These are phyloP conservation scores for Aaosphaeria pasadenensis DNA, from an alignment of 2,329 filamentous ascomycete species.

Conservation along the genomic window DNA sequence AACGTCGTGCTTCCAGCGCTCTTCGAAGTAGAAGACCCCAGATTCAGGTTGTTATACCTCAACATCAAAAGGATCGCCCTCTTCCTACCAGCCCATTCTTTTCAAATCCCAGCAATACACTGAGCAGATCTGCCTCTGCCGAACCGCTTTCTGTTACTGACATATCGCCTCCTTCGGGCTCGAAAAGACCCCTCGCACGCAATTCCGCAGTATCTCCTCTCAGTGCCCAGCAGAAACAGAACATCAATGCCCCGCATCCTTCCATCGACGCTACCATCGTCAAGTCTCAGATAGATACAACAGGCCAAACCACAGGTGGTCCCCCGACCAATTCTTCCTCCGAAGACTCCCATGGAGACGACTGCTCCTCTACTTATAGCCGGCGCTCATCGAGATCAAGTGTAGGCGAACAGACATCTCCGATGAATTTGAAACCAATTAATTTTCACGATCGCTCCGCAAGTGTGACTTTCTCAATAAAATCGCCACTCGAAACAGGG, in stretches of 20 bases:
- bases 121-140: constrained; percentile 19
- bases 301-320: neutral
- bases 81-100: constrained; percentile 30
- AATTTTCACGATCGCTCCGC: constrained; percentile 11
- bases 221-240: constrained; percentile 12
- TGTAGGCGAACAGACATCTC: constrained; percentile 27
- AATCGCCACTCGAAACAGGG: constrained; percentile 12
- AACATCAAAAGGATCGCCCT: constrained; percentile 23
- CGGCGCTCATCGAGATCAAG: constrained; percentile 39
- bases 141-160: constrained; percentile 17
- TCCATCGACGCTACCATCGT: constrained; percentile 11
- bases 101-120: constrained; percentile 9
- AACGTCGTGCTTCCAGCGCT: constrained; percentile 5
- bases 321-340: constrained; percentile 19
- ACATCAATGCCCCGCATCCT: constrained; percentile 11
- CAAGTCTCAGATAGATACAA: constrained; percentile 8
- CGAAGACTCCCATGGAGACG: constrained; percentile 33
- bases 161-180: constrained; percentile 32
- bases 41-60: constrained; percentile 35
- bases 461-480: constrained; percentile 15
- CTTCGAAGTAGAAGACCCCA: constrained; percentile 22
- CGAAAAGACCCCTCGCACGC: constrained; percentile 14
- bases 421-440: constrained; percentile 5
- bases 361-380: constrained; percentile 40
- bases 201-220: constrained; percentile 32